A percentile compares a stretch with the other conserved stretches of the same genome.
Conservation (phyloP, 345 rosid genomes). For the Citrus australasica region DNA sequence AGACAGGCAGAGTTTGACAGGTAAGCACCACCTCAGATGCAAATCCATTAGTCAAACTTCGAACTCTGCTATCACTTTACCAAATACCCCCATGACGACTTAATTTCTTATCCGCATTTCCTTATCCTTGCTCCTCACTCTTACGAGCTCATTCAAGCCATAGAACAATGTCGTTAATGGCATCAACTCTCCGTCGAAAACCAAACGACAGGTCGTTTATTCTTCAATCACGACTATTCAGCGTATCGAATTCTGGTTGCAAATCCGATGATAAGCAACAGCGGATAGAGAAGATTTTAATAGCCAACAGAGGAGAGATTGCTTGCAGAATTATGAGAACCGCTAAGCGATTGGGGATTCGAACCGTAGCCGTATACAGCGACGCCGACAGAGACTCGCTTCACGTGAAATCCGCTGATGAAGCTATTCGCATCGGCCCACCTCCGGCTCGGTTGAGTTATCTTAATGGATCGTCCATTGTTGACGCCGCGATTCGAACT, state of each 20-base stretch:
- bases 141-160: too few relatives aligned
- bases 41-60: not conserved
- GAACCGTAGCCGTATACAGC: conserved; percentile 84
- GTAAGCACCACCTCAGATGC: not conserved
- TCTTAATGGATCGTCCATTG: conserved; percentile 51
- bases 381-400: conserved; percentile 80
- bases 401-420: conserved; percentile 87
- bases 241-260: conserved; percentile 15
- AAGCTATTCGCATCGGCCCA: conserved; percentile 76
- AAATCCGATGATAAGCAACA: conserved; percentile 16
- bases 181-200: conserved; percentile 51
- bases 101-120: not conserved
- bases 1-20: not conserved
- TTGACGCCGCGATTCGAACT: conserved; percentile 71
- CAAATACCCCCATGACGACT: not conserved
- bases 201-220: conserved; percentile 25
- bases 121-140: not conserved
- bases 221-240: conserved; percentile 30
- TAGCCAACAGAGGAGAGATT: conserved; percentile 84
- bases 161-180: conserved; percentile 45
- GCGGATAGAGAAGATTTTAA: conserved; percentile 70
- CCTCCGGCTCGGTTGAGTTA: conserved; percentile 86
- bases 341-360: conserved; percentile 72
- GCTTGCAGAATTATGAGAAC: conserved; percentile 86
- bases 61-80: not conserved